Conservation (phyloP, 805 yeast species). For the Metschnikowia borealis region DNA sequence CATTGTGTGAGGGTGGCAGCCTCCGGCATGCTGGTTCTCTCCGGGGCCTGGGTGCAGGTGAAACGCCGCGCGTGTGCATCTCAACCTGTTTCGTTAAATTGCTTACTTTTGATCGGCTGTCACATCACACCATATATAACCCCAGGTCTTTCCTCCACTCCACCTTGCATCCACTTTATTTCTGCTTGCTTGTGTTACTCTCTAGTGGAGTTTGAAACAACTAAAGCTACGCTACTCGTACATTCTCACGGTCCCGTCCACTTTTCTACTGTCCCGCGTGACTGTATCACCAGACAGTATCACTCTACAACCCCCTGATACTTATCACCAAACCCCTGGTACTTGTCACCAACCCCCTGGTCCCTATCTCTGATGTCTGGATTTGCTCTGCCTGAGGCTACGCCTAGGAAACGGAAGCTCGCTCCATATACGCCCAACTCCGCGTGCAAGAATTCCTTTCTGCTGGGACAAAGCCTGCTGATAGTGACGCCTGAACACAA, state of each 20-base stretch:
- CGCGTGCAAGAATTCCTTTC: neutral
- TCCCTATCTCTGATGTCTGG: neutral
- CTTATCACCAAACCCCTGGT: neutral
- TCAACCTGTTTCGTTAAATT: neutral
- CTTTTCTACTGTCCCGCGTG: no score
- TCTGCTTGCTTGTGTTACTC: no score
- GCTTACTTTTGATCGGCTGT: neutral
- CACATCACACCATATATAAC: neutral
- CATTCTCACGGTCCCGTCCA: neutral
- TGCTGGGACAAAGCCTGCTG: neutral
- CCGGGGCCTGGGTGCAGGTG: neutral
- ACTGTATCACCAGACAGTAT: no score
- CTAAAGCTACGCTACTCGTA: no score
- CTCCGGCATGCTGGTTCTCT: neutral
- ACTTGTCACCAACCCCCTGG: neutral
- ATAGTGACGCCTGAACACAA: neutral
- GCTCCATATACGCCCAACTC: neutral
- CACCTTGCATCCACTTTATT: no score
- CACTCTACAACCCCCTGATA: no score
- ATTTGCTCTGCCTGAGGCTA: neutral
- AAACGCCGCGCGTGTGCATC: slow-evolving; percentile 1
- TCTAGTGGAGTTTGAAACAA: no score
- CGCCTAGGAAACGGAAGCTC: neutral
- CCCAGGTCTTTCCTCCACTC: no score
- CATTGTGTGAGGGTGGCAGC: neutral